Evolutionary conservation across 1,284 basidiomycete genomes (phyloP).

Genomic region (Austropuccinia psidii): DNA sequence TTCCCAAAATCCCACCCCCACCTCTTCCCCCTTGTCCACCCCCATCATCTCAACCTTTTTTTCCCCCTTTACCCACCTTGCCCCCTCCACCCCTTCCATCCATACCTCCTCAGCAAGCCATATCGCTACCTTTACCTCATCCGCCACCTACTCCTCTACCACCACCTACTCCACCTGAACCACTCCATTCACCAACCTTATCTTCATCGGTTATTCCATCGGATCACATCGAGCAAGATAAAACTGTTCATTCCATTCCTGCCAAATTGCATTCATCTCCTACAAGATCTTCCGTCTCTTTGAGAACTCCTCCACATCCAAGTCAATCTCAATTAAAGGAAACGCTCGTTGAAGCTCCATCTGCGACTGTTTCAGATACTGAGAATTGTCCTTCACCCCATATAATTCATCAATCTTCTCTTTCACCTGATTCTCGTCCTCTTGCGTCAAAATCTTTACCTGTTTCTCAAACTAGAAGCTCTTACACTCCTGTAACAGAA

Average conservation of each 20-base stretch:
- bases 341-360: background rate
- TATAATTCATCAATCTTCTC: background rate
- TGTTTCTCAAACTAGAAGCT: background rate
- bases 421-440: background rate
- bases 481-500: too few relatives aligned
- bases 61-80: background rate
- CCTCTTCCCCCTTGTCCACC: constrained; percentile 5
- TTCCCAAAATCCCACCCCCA: constrained; percentile 3
- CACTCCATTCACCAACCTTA: background rate
- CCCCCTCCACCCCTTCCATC: constrained; percentile 10
- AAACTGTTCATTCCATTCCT: background rate
- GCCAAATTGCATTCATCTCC: background rate
- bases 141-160: background rate
- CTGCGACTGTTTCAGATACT: background rate
- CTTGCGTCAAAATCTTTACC: background rate
- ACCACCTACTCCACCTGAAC: background rate
- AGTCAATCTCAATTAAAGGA: background rate
- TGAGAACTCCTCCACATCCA: background rate
- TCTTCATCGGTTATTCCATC: background rate
- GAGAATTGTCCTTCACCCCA: background rate
- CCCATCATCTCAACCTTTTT: background rate
- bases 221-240: background rate
- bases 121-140: background rate
- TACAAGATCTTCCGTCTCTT: background rate
- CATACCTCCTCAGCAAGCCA: background rate